Evolutionary conservation across 2,329 filamentous ascomycete genomes (phyloP), one percentile per base, ranked within the genome.

Genomic region (Nannizziopsis arthrosporioides): DNA sequence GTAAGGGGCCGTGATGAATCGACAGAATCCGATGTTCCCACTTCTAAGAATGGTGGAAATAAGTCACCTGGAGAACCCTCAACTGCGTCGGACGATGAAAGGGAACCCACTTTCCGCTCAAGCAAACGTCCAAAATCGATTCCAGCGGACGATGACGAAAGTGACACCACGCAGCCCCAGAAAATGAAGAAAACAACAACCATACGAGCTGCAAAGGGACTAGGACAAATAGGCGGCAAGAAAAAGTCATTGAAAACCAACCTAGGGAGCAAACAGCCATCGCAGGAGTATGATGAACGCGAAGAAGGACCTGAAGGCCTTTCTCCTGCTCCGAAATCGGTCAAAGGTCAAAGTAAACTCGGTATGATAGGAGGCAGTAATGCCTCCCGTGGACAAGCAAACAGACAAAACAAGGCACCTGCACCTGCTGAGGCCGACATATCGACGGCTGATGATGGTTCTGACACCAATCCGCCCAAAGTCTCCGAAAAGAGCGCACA

Each of bases 331-430:
- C 39, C 37, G 38, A 61, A 55, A 36, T 51, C 34, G 53, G 18
- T 38, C 11, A 62, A 55, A 56, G 52, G 47, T 7, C 44, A 17
- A 53, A 56, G 48, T 11, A 64, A 60, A 41, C 54, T 69, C 2
- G 66, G 67, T 2, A 56, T 63, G 32, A 65, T 68, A 47, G 64
- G 66, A 6, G 51, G 53, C 35, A 19, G 42, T 5, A 47, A 50
- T 40, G 22, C 32, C 15, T 15, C 41, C 12, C 46, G 19, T 31
- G 47, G 31, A 36, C 49, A 39, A 27, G 27, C 37, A 42, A 42
- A 42, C 35, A 30, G 54, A 44, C 8, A 42, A 15, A 9, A 48
- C 48, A 34, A 41, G 31, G 31, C 30, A 37, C n/a, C 17, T 11
- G 40, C 27, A 14, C 2, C 32, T 3, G 15, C 11, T 4, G 30